phyloP scores from a whole-genome alignment of 75 land plant species.

The Sequoia sempervirens region DNA sequence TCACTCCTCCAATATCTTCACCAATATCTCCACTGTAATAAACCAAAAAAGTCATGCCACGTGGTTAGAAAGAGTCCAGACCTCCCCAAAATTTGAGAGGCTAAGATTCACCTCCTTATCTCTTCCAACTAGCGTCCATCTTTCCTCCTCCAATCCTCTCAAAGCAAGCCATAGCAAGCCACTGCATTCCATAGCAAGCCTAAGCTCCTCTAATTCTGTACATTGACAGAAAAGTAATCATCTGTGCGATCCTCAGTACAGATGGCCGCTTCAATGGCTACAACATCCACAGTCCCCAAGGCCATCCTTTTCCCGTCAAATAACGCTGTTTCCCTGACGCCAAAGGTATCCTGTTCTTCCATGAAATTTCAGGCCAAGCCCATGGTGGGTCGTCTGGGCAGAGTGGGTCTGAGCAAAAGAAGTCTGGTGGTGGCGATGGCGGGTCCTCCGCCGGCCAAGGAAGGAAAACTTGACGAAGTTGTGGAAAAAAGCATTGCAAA shows the following conservation, averaged over 20 bases:
- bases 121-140: neutral
- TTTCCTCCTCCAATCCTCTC: neutral
- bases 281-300: neutral
- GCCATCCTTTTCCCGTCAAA: neutral
- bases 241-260: neutral
- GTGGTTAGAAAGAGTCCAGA: neutral
- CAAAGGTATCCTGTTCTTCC: neutral
- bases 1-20: neutral
- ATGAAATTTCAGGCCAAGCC: neutral
- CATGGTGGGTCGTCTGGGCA: neutral
- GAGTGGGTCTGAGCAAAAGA: neutral
- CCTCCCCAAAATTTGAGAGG: neutral
- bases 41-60: neutral
- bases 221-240: neutral
- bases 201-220: neutral
- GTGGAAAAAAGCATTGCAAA: constrained; percentile 71
- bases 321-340: neutral
- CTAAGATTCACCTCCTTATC: neutral
- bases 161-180: neutral
- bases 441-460: constrained; percentile 2
- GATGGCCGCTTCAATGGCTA: neutral
- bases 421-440: constrained; percentile 5
- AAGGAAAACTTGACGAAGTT: constrained; percentile 35
- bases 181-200: neutral
- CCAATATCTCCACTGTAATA: neutral